Evolutionary conservation across 2,329 filamentous ascomycete species (phyloP).

Genomic region (Diplocarpon rosae): DNA sequence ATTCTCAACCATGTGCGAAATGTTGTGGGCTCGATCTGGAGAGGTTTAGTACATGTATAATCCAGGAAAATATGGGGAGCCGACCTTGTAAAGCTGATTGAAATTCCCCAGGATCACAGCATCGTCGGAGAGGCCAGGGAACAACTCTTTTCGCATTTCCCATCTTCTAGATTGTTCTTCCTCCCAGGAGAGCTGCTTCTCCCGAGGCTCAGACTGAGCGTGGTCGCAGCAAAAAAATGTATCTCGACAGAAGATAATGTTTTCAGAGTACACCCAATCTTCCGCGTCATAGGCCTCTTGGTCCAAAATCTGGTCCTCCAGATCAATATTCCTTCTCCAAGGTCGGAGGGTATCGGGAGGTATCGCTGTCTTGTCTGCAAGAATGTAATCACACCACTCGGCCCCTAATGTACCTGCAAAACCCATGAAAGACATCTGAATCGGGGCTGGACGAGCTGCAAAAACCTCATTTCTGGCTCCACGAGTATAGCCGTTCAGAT

Average conservation of each 20-base stretch:
- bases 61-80: slow-evolving; percentile 14
- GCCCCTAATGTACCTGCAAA: slow-evolving; percentile 93
- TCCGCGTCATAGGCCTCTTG: slow-evolving; percentile 50
- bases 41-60: not conserved
- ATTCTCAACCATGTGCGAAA: slow-evolving; percentile 95
- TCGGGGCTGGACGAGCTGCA: slow-evolving; percentile 82
- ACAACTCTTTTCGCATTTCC: slow-evolving; percentile 87
- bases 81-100: slow-evolving; percentile 95
- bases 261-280: slow-evolving; percentile 92
- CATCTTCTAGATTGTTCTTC: slow-evolving; percentile 74
- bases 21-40: slow-evolving; percentile 87
- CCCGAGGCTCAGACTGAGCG: slow-evolving; percentile 70
- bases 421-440: slow-evolving; percentile 99
- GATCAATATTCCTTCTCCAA: slow-evolving; percentile 60
- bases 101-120: slow-evolving; percentile 92
- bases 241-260: slow-evolving; percentile 86
- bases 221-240: slow-evolving; percentile 99
- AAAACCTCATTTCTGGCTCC: slow-evolving; percentile 97
- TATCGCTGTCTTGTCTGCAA: slow-evolving; percentile 81
- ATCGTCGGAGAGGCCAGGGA: slow-evolving; percentile 72
- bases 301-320: slow-evolving; percentile 60
- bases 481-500: slow-evolving; percentile 95
- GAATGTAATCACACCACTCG: slow-evolving; percentile 96
- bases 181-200: slow-evolving; percentile 63
- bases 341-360: slow-evolving; percentile 72